Conservation (phyloP, 176 grass and related monocot genomes). For the Saccharum spontaneum region DNA sequence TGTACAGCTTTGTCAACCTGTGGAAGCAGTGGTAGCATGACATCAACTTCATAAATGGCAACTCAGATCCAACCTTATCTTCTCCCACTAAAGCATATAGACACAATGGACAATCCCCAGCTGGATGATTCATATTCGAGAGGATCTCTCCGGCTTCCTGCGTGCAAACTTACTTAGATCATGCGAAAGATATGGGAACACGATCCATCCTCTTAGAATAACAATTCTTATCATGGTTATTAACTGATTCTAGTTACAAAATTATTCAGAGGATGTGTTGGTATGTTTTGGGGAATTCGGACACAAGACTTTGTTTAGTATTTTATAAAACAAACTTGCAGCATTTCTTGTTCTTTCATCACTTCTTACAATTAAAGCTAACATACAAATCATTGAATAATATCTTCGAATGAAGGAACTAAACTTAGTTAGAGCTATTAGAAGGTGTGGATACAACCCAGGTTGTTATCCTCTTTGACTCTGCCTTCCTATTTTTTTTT, state of each 20-base stretch:
- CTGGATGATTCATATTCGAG: constrained; percentile 95
- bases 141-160: constrained; percentile 89
- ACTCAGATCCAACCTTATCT: constrained; percentile 46
- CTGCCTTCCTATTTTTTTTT: neutral
- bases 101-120: constrained; percentile 91
- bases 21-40: constrained; percentile 99
- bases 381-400: neutral
- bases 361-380: neutral
- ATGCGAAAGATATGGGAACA: constrained; percentile 4
- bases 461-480: neutral
- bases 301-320: neutral
- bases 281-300: neutral
- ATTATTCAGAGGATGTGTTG: constrained; percentile 1
- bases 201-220: constrained; percentile 8
- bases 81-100: constrained; percentile 75
- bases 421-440: neutral
- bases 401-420: neutral
- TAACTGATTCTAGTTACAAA: neutral
- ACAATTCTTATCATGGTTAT: neutral
- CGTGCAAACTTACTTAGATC: constrained; percentile 34
- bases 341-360: neutral
- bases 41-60: constrained; percentile 98
- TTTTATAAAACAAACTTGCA: neutral
- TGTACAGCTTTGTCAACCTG: constrained; percentile 50
- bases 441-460: neutral